These are phyloP conservation scores for Phalaenopsis hybrid DNA, from an alignment of 116 monocot species.

Conservation along the genomic window DNA sequence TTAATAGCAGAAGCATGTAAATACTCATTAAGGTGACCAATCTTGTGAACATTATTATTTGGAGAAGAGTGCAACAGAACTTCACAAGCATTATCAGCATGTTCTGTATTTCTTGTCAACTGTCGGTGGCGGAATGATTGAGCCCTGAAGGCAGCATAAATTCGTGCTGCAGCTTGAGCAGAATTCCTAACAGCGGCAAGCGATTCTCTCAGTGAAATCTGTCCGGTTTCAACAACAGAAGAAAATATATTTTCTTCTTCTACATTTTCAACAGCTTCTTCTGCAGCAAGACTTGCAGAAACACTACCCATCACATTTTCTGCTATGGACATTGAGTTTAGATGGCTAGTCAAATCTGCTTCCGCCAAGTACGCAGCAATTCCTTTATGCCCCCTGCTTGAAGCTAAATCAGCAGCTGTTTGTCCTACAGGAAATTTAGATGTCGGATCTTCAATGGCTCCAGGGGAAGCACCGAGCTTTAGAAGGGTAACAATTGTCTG, in stretches of 20 bases:
- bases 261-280: slow-evolving; percentile 21
- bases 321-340: slow-evolving; percentile 27
- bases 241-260: slow-evolving; percentile 6
- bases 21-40: slow-evolving; percentile 24
- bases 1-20: slow-evolving; percentile 36
- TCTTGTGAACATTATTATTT: slow-evolving; percentile 10
- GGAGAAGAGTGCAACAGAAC: slow-evolving; percentile 21
- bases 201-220: slow-evolving; percentile 26
- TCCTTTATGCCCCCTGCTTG: slow-evolving; percentile 60
- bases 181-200: slow-evolving; percentile 58
- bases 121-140: slow-evolving; percentile 40
- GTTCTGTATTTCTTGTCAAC: slow-evolving; percentile 11
- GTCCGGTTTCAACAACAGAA: slow-evolving; percentile 12
- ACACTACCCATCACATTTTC: slow-evolving; percentile 22
- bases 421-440: slow-evolving; percentile 43
- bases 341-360: slow-evolving; percentile 53
- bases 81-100: slow-evolving; percentile 17
- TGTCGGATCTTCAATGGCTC: slow-evolving; percentile 59
- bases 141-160: slow-evolving; percentile 49
- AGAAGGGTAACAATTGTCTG: slow-evolving; percentile 46
- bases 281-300: slow-evolving; percentile 34
- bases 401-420: slow-evolving; percentile 76
- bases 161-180: slow-evolving; percentile 50
- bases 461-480: slow-evolving; percentile 50
- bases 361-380: slow-evolving; percentile 78